Conservation (phyloP, 306 rosid genomes). For the Vicia sativa region DNA sequence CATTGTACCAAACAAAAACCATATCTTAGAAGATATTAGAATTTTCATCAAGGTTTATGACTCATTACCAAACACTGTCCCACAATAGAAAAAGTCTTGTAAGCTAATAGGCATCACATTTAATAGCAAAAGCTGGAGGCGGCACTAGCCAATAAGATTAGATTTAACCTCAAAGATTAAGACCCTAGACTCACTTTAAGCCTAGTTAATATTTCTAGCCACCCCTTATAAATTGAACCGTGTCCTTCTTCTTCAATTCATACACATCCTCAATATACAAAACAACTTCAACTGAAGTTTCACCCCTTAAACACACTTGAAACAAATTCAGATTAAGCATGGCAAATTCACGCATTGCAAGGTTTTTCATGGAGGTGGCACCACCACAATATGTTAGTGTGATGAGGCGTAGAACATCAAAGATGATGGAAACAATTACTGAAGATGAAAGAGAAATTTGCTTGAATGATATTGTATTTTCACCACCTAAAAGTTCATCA, state of each 20-base stretch:
- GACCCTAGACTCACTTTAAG: constrained; percentile 42
- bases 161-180: constrained; percentile 37
- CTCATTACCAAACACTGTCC: constrained; percentile 46
- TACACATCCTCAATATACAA: constrained; percentile 34
- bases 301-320: neutral
- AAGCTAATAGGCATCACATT: constrained; percentile 1
- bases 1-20: constrained; percentile 47
- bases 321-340: neutral
- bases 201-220: constrained; percentile 19
- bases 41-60: constrained; percentile 43
- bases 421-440: too few species aligned
- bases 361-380: constrained; percentile 57
- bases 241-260: neutral
- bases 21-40: constrained; percentile 44
- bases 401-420: constrained; percentile 69
- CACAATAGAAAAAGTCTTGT: constrained; percentile 16
- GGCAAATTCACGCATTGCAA: too few species aligned
- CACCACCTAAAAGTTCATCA: too few species aligned
- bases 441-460: constrained; percentile 40
- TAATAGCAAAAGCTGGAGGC: constrained; percentile 47
- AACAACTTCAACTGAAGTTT: neutral
- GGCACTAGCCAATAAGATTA: constrained; percentile 56
- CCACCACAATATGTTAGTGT: constrained; percentile 87
- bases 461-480: constrained; percentile 27
- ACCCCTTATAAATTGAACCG: neutral